Percentiles rank a stretch among this genome's conserved stretches.
Conservation (phyloP, 2,329 filamentous ascomycete genomes). For the Triangularia verruculosa region DNA sequence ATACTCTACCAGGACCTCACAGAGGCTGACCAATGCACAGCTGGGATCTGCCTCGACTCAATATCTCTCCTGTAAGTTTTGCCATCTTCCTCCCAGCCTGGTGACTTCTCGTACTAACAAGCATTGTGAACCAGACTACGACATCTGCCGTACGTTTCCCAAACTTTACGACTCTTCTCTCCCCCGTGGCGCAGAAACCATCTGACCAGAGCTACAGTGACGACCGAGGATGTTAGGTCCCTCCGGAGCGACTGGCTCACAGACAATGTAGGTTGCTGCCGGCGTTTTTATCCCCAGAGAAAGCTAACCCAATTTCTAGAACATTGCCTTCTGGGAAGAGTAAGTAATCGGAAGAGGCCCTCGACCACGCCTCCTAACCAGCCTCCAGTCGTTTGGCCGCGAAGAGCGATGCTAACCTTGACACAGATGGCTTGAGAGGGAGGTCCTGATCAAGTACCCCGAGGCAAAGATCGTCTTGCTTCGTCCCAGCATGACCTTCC, state of each 20-base stretch:
- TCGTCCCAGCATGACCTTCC: constrained; percentile 87
- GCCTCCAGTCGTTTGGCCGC: neutral
- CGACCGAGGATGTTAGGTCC: constrained; percentile 81
- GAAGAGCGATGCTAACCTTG: neutral
- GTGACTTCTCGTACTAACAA: constrained; percentile 9
- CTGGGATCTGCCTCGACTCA: constrained; percentile 35
- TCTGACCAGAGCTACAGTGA: constrained; percentile 55
- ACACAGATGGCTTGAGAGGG: constrained; percentile 75
- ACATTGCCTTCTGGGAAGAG: constrained; percentile 98
- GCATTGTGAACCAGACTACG: constrained; percentile 21
- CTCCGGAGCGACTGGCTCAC: constrained; percentile 94
- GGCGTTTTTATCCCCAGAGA: neutral
- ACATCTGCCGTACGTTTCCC: constrained; percentile 30
- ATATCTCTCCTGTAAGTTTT: constrained; percentile 45
- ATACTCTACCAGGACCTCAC: constrained; percentile 3
- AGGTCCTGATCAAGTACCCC: constrained; percentile 76
- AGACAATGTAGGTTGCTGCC: constrained; percentile 69
- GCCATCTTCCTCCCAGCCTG: neutral
- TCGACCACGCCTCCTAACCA: neutral
- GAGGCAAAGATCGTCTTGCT: constrained; percentile 86
- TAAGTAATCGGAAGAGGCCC: constrained; percentile 42
- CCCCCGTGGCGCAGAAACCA: neutral
- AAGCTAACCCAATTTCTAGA: constrained; percentile 48
- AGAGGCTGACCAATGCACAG: constrained; percentile 12
- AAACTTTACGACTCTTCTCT: neutral